Percentiles rank a stretch among this genome's conserved stretches.
phyloP scores from a whole-genome alignment of 176 grass and related monocot species.

The Pontederia crassipes region DNA sequence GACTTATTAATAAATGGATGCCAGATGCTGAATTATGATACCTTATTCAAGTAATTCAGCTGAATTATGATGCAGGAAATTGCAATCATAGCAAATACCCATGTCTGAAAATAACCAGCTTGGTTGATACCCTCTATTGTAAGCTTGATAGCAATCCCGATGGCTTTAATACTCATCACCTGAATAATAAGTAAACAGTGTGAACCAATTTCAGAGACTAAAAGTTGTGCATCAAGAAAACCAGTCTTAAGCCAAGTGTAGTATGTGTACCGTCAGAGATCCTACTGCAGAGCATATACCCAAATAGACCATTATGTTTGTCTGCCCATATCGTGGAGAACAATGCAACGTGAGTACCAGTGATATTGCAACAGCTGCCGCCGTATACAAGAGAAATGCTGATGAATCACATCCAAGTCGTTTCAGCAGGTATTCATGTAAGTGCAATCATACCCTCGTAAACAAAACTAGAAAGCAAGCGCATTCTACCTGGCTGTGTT shows the following conservation, averaged over 20 bases:
- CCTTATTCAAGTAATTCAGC: slow-evolving; percentile 96
- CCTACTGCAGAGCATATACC: slow-evolving; percentile 89
- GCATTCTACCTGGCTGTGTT: slow-evolving; percentile 52
- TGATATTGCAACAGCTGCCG: slow-evolving; percentile 48
- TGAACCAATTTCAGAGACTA: too few relatives aligned
- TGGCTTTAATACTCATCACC: slow-evolving; percentile 97
- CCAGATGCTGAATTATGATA: not conserved
- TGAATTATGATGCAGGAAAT: slow-evolving; percentile 70
- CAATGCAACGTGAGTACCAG: slow-evolving; percentile 84
- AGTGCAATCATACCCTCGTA: too few relatives aligned
- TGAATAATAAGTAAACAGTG: slow-evolving; percentile 18
- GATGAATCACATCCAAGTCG: not conserved
- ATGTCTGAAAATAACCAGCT: slow-evolving; percentile 78
- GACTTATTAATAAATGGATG: too few relatives aligned
- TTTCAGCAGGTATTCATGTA: too few relatives aligned
- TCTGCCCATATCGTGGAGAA: slow-evolving; percentile 74
- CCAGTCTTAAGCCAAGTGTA: too few relatives aligned
- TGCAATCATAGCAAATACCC: slow-evolving; percentile 78
- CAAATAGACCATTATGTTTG: slow-evolving; percentile 90
- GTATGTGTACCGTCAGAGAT: slow-evolving; percentile 59
- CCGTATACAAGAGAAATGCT: slow-evolving; percentile 78
- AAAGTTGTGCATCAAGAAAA: too few relatives aligned
- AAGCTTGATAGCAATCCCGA: slow-evolving; percentile 89
- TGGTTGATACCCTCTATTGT: slow-evolving; percentile 82
- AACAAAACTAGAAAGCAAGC: not conserved